These are phyloP conservation scores for Kazachstania africana DNA, from an alignment of 805 yeast species.

Conservation along the genomic window DNA sequence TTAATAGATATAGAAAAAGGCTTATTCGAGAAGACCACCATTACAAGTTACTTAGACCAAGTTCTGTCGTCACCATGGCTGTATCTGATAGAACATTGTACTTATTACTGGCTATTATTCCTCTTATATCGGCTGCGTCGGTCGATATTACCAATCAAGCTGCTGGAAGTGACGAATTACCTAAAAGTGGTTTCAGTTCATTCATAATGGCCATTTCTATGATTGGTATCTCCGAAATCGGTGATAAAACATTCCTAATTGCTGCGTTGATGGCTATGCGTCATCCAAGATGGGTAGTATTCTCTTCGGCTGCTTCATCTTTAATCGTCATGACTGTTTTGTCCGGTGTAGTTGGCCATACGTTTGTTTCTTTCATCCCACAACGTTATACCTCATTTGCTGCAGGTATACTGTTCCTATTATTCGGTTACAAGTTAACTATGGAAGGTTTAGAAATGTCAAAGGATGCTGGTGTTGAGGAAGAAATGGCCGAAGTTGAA, in stretches of 20 bases:
- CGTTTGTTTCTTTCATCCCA: conserved; percentile 75
- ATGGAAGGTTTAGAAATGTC: conserved; percentile 78
- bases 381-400: conserved; percentile 66
- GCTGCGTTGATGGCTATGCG: conserved; percentile 99
- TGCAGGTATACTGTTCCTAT: conserved; percentile 71
- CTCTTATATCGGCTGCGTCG: too few relatives aligned
- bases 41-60: too few relatives aligned
- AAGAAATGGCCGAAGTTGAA: conserved; percentile 93
- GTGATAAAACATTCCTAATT: conserved; percentile 92
- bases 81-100: too few relatives aligned
- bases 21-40: too few relatives aligned
- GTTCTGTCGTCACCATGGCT: too few relatives aligned
- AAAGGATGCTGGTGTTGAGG: conserved; percentile 77
- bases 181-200: conserved; percentile 25
- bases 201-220: conserved; percentile 75
- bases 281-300: conserved; percentile 72
- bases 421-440: conserved; percentile 69
- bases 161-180: neutral
- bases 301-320: conserved; percentile 76
- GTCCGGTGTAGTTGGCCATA: conserved; percentile 85
- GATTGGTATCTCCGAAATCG: conserved; percentile 93
- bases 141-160: too few relatives aligned
- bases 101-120: too few relatives aligned
- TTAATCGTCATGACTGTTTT: conserved; percentile 83
- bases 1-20: too few relatives aligned